phyloP scores from a whole-genome alignment of 768 basidiomycete species.

The Exsudoporus frostii region DNA sequence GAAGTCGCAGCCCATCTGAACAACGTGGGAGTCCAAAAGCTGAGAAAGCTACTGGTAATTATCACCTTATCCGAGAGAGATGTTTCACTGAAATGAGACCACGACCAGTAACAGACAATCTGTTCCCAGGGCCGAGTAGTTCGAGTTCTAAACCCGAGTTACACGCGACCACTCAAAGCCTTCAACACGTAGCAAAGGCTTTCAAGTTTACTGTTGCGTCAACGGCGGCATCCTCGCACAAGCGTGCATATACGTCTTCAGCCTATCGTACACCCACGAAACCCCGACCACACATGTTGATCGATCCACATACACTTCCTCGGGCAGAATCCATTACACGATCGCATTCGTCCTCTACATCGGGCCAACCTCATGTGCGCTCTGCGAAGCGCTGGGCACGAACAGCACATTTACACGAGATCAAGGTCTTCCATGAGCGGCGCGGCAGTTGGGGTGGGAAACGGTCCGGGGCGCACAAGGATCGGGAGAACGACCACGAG shows the following conservation, averaged over 20 bases:
- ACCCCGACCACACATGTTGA: constrained; percentile 1
- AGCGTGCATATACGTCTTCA: neutral
- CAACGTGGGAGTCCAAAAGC: constrained; percentile 8
- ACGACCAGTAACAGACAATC: neutral
- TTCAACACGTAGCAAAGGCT: neutral
- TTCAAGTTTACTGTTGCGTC: neutral
- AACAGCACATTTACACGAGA: constrained; percentile 67
- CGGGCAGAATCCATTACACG: constrained; percentile 17
- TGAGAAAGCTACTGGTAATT: constrained; percentile 14
- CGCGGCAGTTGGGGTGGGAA: constrained; percentile 9
- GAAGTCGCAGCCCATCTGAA: constrained; percentile 31
- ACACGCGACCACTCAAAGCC: neutral
- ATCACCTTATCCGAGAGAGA: neutral
- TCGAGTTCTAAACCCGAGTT: neutral
- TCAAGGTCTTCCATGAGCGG: constrained; percentile 31
- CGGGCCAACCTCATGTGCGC: constrained; percentile 19
- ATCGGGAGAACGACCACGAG: constrained; percentile 9
- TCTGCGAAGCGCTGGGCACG: constrained; percentile 58
- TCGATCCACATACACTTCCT: constrained; percentile 27
- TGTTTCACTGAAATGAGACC: neutral
- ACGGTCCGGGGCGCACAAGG: neutral
- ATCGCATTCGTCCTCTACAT: constrained; percentile 22
- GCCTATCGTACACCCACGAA: constrained; percentile 25
- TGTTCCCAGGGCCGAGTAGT: neutral
- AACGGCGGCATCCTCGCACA: constrained; percentile 6